Base-by-base conservation (phyloP, 2,329 filamentous ascomycete species). In the Paecilomyces sp. region DNA sequence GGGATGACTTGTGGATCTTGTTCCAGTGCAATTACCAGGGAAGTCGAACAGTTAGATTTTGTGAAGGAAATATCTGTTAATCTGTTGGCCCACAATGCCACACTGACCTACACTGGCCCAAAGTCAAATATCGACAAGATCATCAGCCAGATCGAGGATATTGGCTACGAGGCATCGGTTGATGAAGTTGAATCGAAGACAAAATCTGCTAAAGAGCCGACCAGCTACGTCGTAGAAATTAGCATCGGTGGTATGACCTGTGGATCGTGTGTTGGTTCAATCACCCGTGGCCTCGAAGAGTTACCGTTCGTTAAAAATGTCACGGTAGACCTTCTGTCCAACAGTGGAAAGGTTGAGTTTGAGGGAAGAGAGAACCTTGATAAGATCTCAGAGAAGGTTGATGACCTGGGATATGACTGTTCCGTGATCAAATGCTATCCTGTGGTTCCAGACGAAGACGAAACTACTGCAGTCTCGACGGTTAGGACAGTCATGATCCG, bases 1-100 rank as follows among this genome's bases (percentile, higher is more conserved):
- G 88, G 88, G 57, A 91, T 92, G 88, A 90, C 86, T 3, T 91
- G 89, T 69, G 84, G 85, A 13, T 82, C 87, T 12, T 92, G 89
- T 67, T 81, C 81, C 57, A 87, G 86, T 67, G 79, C 80, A 47
- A 84, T 91, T 64, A 86, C 82, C 12, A 75, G 81, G 6, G 82
- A 83, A 62, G 72, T 91, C 41, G 75, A 82, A 54, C 82, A 84
- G 62, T 73, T 80, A 24, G 78, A 83, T 4, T 88, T 83, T 77
- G 77, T 91, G 28, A 77, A 79, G 56, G 81, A 82, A 4, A 79
- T 84, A 50, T 77, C 77, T 1, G 83, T 91, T 66, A 89, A 86
- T 64, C 77, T 91, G 9, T 80, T 91, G 54, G 82, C 83, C 24
- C 87, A 90, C 72, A 89, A 85, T 64, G 88, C 86, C 4, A 81